Conservation (phyloP, 208 protist species). For the Crithidia brevicula region DNA sequence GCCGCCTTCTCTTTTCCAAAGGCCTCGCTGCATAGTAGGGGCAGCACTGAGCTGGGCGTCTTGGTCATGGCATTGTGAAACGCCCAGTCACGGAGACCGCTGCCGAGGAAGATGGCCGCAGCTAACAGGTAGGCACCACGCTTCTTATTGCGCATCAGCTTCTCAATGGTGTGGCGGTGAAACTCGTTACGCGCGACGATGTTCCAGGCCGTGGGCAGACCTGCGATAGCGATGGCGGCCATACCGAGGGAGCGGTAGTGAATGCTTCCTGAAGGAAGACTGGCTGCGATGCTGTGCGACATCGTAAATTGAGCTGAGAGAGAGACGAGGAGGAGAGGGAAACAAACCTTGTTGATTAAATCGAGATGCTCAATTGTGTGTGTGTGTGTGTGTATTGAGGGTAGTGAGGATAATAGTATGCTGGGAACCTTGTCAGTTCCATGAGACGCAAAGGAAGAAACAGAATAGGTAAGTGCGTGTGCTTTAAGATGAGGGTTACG, state of each 20-base stretch:
- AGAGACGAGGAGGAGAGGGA: constrained; percentile 1
- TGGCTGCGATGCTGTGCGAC: neutral
- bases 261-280: neutral
- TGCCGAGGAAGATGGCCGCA: constrained; percentile 77
- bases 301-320: neutral
- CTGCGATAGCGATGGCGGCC: constrained; percentile 59
- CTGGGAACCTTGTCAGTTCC: too few species aligned
- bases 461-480: too few species aligned
- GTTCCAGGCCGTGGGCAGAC: constrained; percentile 89
- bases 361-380: neutral
- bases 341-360: constrained; percentile 15
- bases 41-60: constrained; percentile 42
- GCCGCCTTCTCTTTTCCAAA: constrained; percentile 1
- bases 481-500: too few species aligned
- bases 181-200: constrained; percentile 91
- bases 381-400: neutral
- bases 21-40: constrained; percentile 21
- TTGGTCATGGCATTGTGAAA: constrained; percentile 64
- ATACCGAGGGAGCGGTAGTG: constrained; percentile 48
- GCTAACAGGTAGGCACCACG: constrained; percentile 89
- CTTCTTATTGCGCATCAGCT: constrained; percentile 39
- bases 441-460: too few species aligned
- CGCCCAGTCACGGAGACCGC: constrained; percentile 67
- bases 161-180: constrained; percentile 74
- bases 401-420: too few species aligned